Conservation (phyloP, 176 grass and related monocot genomes). For the Triticum dicoccoides region DNA sequence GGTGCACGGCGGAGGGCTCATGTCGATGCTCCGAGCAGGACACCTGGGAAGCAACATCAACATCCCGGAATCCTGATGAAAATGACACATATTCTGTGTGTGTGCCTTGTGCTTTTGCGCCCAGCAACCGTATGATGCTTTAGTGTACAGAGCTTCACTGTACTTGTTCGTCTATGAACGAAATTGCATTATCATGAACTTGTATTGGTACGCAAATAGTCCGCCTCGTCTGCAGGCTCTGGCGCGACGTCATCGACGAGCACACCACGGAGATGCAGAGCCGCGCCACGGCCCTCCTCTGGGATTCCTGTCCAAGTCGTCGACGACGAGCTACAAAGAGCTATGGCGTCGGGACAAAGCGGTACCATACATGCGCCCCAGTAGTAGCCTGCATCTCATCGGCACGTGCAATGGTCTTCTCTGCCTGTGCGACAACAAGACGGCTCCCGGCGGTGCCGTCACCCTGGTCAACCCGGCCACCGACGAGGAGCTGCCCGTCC, state of each 20-base stretch:
- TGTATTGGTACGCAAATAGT: background rate
- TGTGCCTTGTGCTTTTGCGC: too few species aligned
- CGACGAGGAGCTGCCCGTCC: too few species aligned
- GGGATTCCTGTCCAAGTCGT: too few species aligned
- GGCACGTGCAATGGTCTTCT: too few species aligned
- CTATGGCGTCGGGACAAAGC: too few species aligned
- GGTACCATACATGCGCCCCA: too few species aligned
- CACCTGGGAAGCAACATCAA: background rate
- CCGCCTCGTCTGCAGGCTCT: background rate
- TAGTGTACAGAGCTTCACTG: background rate
- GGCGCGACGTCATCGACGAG: background rate
- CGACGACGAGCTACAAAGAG: too few species aligned
- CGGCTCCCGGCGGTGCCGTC: too few species aligned
- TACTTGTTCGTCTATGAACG: too few species aligned
- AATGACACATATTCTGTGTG: background rate
- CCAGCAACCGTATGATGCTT: background rate
- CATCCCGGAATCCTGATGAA: conserved; percentile 43
- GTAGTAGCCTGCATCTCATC: too few species aligned
- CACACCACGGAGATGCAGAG: background rate
- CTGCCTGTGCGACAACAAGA: too few species aligned
- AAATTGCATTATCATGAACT: background rate
- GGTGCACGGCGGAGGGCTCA: conserved; percentile 88
- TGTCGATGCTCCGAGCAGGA: conserved; percentile 65
- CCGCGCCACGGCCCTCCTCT: background rate
- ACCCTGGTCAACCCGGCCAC: too few species aligned